Base-by-base conservation (phyloP, 495 filamentous ascomycete genomes). In the Lepraria neglecta region DNA sequence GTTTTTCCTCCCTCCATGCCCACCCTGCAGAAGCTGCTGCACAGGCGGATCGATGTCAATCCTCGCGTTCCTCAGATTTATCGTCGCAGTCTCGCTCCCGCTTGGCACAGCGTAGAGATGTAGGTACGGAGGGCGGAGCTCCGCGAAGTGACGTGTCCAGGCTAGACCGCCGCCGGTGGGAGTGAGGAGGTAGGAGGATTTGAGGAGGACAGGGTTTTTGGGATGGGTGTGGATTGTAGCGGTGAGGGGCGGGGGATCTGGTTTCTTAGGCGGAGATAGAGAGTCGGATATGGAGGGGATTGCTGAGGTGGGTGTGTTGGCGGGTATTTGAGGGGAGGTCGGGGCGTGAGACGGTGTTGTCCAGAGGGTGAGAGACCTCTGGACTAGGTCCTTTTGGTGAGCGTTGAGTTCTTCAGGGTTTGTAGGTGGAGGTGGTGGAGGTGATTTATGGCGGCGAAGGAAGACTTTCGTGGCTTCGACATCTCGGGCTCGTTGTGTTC, bases 71-170 rank as follows among this genome's bases (percentile, higher is more conserved):
- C 85, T 80, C 44, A 98, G 79, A 66, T 90, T 91, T 65, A 97
- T 90, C 21, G 91, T 86, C 48, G 85, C 87, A 54, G 96, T 80
- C 71, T 97, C 94, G 66, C 97, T 92, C 17, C 92, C 91, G 17
- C 91, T 87, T 3, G 84, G 84, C 2, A 87, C 84, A 31, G 82
- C 84, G 73, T 97, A 86, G 46, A 97, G 82, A 68, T 97, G 91
- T 60, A 99, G 77, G 68, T 97, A 99, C 6, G 95, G 95, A 45
- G 87, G 83, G 28, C 94, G 85, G 33, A 99, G 83, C 69, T 99
- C 95, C 52, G 96, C 90, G 69, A 92, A 96, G 46, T 92, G 88
- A 63, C 91, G 89, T 6, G 88, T 77, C 94, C 94, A 99, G 62
- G 59, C 38, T 53, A 61, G 47, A 53, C 60, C 59, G 59, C 50